A percentile compares a stretch with the other conserved stretches of the same genome.
Evolutionary conservation across 148 eudicot genomes (phyloP).

Genomic region (Cornus suecica): DNA sequence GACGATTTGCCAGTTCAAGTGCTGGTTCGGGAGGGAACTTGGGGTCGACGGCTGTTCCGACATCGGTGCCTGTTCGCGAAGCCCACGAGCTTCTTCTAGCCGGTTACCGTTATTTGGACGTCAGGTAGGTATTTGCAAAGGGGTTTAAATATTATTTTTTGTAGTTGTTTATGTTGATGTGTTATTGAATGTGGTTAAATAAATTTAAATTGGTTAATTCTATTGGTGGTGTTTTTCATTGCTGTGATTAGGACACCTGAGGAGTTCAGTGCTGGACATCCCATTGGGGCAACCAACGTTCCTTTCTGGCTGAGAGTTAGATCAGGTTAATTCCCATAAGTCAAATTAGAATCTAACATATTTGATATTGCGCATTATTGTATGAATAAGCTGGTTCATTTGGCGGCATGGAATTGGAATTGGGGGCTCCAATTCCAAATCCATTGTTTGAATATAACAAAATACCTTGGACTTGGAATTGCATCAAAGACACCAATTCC

Average conservation of each 20-base stretch:
- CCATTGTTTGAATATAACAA: no score
- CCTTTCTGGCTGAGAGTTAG: slow-evolving; percentile 63
- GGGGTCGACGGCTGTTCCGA: slow-evolving; percentile 32
- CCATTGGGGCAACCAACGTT: slow-evolving; percentile 60
- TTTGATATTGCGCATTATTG: no score
- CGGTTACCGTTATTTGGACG: slow-evolving; percentile 83
- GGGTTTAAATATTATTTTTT: not conserved
- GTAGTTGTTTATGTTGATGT: not conserved
- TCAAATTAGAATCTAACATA: no score
- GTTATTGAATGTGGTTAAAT: not conserved
- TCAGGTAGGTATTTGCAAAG: slow-evolving; percentile 37
- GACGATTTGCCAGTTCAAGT: slow-evolving; percentile 31
- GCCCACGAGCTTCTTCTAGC: slow-evolving; percentile 77
- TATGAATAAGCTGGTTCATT: no score
- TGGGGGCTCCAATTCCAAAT: no score
- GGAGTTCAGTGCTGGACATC: slow-evolving; percentile 76
- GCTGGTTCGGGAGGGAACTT: slow-evolving; percentile 32
- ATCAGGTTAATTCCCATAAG: slow-evolving; percentile 41
- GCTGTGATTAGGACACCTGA: slow-evolving; percentile 48
- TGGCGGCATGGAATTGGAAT: no score
- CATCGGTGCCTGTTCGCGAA: slow-evolving; percentile 72
- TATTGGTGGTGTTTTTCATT: not conserved
- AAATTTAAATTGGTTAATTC: no score
- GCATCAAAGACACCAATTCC: no score
- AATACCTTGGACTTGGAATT: no score